Evolutionary conservation across 108 stramenopile genomes (phyloP).

Genomic region (Skeletonema costatum): DNA sequence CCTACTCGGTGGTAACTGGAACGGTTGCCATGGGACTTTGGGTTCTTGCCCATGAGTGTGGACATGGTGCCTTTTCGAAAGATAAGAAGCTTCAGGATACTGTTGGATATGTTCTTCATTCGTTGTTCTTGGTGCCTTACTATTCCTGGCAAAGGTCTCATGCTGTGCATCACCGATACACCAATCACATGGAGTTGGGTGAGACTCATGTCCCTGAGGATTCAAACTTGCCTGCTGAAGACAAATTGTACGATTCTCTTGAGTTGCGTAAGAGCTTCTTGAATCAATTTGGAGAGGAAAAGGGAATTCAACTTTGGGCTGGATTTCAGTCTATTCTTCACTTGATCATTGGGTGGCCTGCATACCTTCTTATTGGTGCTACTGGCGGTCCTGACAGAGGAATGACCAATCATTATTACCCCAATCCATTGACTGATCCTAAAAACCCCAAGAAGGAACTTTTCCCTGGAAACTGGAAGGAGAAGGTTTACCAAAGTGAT

Average conservation of each 20-base stretch:
- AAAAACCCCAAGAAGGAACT: conserved; percentile 82
- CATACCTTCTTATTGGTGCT: conserved; percentile 83
- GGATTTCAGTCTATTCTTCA: conserved; percentile 74
- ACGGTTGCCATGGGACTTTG: conserved; percentile 96
- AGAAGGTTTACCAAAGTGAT: conserved; percentile 89
- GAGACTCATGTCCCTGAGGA: conserved; percentile 91
- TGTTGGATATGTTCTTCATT: conserved; percentile 91
- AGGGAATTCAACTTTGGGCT: conserved; percentile 74
- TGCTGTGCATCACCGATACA: conserved; percentile 96
- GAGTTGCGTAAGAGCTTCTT: conserved; percentile 46
- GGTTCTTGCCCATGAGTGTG: conserved; percentile 99
- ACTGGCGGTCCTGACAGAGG: conserved; percentile 81
- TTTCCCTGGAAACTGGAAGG: conserved; percentile 88
- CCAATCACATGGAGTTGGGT: conserved; percentile 93
- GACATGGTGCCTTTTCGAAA: conserved; percentile 95
- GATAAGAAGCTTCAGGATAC: conserved; percentile 87
- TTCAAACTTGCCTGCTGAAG: conserved; percentile 13
- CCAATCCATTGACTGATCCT: conserved; percentile 67
- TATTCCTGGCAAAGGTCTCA: conserved; percentile 94
- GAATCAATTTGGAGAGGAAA: conserved; percentile 55
- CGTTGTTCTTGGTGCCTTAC: conserved; percentile 95
- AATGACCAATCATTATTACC: conserved; percentile 78
- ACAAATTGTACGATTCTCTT: conserved; percentile 48
- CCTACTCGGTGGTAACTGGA: conserved; percentile 78
- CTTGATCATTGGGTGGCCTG: conserved; percentile 84